Conservation (phyloP, 2,329 filamentous ascomycete species). For the Botrytis paeoniae region DNA sequence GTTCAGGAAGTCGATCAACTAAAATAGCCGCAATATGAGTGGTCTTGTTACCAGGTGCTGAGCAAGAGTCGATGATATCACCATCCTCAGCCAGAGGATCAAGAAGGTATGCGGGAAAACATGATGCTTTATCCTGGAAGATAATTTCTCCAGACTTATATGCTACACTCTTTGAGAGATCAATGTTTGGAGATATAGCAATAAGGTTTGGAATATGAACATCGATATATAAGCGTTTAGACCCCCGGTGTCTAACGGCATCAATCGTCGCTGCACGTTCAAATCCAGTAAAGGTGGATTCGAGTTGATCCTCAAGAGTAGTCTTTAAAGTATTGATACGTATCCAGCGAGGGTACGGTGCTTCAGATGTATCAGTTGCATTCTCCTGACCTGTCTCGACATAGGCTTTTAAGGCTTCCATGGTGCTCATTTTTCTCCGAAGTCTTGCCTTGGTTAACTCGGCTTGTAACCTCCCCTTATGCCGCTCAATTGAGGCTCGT, state of each 20-base stretch:
- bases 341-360: slow-evolving; percentile 81
- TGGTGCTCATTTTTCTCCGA: slow-evolving; percentile 63
- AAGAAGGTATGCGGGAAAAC: slow-evolving; percentile 88
- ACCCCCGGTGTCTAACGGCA: slow-evolving; percentile 49
- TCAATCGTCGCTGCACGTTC: slow-evolving; percentile 52
- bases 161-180: slow-evolving; percentile 69
- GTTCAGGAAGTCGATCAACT: slow-evolving; percentile 37
- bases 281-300: slow-evolving; percentile 68
- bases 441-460: slow-evolving; percentile 81
- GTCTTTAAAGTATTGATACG: slow-evolving; percentile 78
- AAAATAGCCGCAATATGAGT: slow-evolving; percentile 84
- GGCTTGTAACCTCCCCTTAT: slow-evolving; percentile 75
- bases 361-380: slow-evolving; percentile 33
- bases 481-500: slow-evolving; percentile 69
- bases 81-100: slow-evolving; percentile 65
- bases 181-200: slow-evolving; percentile 68
- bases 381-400: slow-evolving; percentile 53
- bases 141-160: slow-evolving; percentile 79
- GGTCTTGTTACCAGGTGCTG: slow-evolving; percentile 95
- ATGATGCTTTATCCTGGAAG: slow-evolving; percentile 94
- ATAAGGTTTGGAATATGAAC: slow-evolving; percentile 78
- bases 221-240: slow-evolving; percentile 67
- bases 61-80: slow-evolving; percentile 86
- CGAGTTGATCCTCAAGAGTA: slow-evolving; percentile 68
- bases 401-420: slow-evolving; percentile 62